Evolutionary conservation across 78 protist genomes (phyloP).

Genomic region (Tieghemostelium lacteum): DNA sequence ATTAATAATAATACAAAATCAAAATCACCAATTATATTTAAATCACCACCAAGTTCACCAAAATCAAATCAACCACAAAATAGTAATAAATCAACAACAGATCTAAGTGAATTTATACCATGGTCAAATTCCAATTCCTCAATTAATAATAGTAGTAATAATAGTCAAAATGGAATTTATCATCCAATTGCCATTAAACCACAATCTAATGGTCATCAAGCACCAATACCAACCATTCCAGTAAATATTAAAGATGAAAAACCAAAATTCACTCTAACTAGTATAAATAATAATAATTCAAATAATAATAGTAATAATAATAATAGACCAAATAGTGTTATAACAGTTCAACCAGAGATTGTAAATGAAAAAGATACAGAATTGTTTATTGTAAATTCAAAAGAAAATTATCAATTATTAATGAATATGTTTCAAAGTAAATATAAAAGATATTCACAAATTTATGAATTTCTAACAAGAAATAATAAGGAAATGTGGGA

Average conservation of each 20-base stretch:
- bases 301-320: neutral
- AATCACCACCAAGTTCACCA: neutral
- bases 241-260: no score
- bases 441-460: constrained; percentile 36
- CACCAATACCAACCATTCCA: no score
- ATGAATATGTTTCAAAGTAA: constrained; percentile 3
- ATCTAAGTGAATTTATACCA: neutral
- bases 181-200: neutral
- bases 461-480: constrained; percentile 5
- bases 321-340: neutral
- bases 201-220: neutral
- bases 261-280: neutral
- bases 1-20: neutral
- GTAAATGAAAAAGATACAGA: neutral
- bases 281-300: no score
- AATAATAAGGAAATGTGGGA: constrained; percentile 10
- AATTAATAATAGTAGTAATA: neutral
- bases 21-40: neutral
- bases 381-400: constrained; percentile 5
- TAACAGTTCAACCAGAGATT: neutral
- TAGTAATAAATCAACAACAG: neutral
- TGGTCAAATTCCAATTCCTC: neutral
- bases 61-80: neutral
- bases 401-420: constrained; percentile 4
- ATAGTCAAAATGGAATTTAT: no score